Evolutionary conservation across 768 basidiomycete species (phyloP).

Genomic region (Kwoniella europaea): DNA sequence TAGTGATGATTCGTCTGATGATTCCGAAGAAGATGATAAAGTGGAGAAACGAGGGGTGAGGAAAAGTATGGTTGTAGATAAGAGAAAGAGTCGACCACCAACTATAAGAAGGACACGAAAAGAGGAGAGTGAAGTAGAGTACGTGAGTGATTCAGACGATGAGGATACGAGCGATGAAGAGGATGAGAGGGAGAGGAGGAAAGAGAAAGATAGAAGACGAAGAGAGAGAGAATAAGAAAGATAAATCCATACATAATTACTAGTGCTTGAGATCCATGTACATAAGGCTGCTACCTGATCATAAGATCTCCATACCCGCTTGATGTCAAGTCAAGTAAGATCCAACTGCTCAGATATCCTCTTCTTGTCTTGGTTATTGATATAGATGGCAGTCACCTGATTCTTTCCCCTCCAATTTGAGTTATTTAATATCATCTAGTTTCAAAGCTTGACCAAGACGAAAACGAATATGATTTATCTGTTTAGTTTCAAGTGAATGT

Average conservation of each 20-base stretch:
- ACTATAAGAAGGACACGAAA: neutral
- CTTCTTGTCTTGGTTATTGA: too few relatives aligned
- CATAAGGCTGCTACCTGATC: neutral
- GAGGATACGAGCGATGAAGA: slow-evolving; percentile 6
- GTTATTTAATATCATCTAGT: too few relatives aligned
- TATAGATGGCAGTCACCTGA: too few relatives aligned
- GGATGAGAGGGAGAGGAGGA: neutral
- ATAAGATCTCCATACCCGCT: too few relatives aligned
- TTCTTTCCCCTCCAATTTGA: too few relatives aligned
- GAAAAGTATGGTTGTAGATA: neutral
- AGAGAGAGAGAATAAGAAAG: neutral
- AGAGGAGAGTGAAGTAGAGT: slow-evolving; percentile 2
- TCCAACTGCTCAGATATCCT: too few relatives aligned
- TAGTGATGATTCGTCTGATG: neutral
- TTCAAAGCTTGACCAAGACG: too few relatives aligned
- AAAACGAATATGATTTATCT: too few relatives aligned
- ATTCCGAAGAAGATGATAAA: slow-evolving; percentile 2
- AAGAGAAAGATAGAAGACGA: neutral
- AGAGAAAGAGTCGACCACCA: slow-evolving; percentile 8
- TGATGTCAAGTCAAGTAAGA: too few relatives aligned
- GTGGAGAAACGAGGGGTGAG: neutral
- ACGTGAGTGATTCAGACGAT: neutral
- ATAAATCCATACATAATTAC: neutral
- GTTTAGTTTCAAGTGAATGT: too few relatives aligned
- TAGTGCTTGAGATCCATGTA: too few relatives aligned